Evolutionary conservation across 2,329 filamentous ascomycete species (phyloP).

Genomic region (Pseudonectria foliicola): DNA sequence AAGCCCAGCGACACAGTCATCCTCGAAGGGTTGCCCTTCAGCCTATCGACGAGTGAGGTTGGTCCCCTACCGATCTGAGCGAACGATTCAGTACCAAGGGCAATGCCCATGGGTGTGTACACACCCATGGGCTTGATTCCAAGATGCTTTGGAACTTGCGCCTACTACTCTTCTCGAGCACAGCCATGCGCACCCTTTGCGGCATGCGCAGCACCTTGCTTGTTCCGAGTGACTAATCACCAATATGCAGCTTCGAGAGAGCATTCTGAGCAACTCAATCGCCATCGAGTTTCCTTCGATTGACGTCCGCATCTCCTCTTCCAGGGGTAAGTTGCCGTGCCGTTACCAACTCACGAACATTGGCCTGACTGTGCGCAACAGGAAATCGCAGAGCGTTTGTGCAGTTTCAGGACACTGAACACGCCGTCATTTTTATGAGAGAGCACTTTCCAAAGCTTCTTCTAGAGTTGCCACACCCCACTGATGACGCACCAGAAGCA

Average conservation of each 20-base stretch:
- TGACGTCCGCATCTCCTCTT: conserved; percentile 32
- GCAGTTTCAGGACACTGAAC: conserved; percentile 32
- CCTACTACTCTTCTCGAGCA: conserved; percentile 4
- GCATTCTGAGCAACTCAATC: conserved; percentile 26
- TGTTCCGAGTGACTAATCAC: conserved; percentile 20
- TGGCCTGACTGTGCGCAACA: conserved; percentile 9
- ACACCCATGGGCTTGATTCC: too few species aligned
- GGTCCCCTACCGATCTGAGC: conserved; percentile 23
- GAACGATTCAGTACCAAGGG: conserved; percentile 4
- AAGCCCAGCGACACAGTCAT: conserved; percentile 45
- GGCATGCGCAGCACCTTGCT: conserved; percentile 7
- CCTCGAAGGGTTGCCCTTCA: conserved; percentile 45
- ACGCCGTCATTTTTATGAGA: conserved; percentile 36
- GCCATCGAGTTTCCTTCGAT: conserved; percentile 29
- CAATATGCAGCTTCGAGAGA: conserved; percentile 29
- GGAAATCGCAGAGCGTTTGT: conserved; percentile 36
- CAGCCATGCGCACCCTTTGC: conserved; percentile 5
- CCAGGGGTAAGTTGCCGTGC: conserved; percentile 21
- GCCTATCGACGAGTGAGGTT: conserved; percentile 46
- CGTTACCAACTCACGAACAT: too few species aligned
- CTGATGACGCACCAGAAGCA: conserved; percentile 33
- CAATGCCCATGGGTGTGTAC: conserved; percentile 2
- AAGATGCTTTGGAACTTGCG: neutral
- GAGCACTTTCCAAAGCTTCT: conserved; percentile 34
- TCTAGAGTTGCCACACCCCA: conserved; percentile 28